Evolutionary conservation across 2,329 filamentous ascomycete species (phyloP), one percentile per base, ranked within the genome.

Genomic region (Aspergillus fructus): DNA sequence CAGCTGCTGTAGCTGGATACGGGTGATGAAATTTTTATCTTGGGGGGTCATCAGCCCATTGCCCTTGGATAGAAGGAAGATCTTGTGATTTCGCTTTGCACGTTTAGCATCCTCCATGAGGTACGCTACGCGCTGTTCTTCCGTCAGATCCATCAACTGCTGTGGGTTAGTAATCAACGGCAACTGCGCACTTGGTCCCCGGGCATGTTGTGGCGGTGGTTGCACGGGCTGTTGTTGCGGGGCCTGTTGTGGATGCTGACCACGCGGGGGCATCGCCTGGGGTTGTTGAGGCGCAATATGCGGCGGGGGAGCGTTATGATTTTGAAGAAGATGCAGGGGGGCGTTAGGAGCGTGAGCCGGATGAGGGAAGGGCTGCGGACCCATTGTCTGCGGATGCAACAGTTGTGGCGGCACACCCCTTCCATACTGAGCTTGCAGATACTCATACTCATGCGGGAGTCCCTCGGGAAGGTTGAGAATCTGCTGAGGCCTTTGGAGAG

Each of bases 31-130:
- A 73, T 97, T 99, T 82, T 99, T 99, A 77, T 99, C 94, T 71
- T 97, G 93, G 0, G 94, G 94, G 4, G 94, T 99, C 94, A 99
- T 99, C 60, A 99, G 78, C 23, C 94, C 94, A 69, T 99, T 99
- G 68, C 96, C 92, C 76, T 91, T 92, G 23, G 91, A 96, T 53
- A 97, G 79, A 42, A 96, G 81, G 78, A 93, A 93, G 61, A 99
- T 97, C 80, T 99, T 99, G 79, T 97, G 93, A 71, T 99, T 97
- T 42, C 94, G 86, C 81, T 99, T 99, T 5, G 94, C 93, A 50
- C 94, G 87, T 76, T 93, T 94, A 0, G 93, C 93, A 74, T 99
- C 94, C 72, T 96, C 93, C 62, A 91, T 87, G 53, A 97, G 76
- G 70, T 93, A 94, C 2, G 88, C 87, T 2, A 87, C 85, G 70